Evolutionary conservation across 306 rosid species (phyloP).

Genomic region (Citrullus mucosospermus): DNA sequence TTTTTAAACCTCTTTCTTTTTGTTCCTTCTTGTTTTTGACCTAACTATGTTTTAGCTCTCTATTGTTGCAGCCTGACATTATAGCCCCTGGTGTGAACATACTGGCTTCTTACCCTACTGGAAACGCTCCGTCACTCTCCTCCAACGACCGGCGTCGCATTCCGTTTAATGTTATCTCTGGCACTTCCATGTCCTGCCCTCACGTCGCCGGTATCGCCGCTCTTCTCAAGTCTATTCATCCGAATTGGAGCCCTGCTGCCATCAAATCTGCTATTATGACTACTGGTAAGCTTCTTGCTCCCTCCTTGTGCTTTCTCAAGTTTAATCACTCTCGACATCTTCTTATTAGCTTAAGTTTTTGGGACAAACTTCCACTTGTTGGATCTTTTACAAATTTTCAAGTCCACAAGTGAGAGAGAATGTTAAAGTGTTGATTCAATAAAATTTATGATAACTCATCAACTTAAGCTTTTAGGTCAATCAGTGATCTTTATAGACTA

Average conservation of each 20-base stretch:
- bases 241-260: slow-evolving; percentile 6
- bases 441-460: no score
- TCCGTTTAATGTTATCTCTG: neutral
- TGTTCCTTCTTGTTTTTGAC: neutral
- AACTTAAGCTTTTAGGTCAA: no score
- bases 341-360: no score
- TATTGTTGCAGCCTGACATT: neutral
- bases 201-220: neutral
- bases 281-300: neutral
- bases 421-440: no score
- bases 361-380: no score
- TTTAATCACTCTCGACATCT: neutral
- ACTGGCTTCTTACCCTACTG: neutral
- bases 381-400: no score
- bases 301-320: neutral
- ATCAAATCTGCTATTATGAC: slow-evolving; percentile 8
- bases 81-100: slow-evolving; percentile 2
- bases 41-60: neutral
- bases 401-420: no score
- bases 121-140: neutral
- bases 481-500: neutral
- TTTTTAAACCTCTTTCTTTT: neutral
- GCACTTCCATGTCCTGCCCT: slow-evolving; percentile 9
- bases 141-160: neutral
- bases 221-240: neutral